Base-by-base conservation (phyloP, 2,329 filamentous ascomycete genomes). In the Rutstroemia sp. region DNA sequence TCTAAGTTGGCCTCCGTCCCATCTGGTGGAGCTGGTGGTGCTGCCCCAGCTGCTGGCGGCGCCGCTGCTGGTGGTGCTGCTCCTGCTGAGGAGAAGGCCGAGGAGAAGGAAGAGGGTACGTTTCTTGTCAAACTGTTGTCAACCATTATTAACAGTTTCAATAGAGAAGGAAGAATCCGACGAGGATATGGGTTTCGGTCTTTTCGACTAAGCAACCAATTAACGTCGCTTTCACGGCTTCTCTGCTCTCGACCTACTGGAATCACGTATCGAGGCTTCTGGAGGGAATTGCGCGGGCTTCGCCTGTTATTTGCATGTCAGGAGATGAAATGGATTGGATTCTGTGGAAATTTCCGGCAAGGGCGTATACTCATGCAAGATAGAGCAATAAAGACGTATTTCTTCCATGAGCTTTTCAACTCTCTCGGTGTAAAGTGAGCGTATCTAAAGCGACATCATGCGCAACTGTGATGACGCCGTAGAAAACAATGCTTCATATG, bases 1-100 rank as follows among this genome's bases (percentile, higher is more conserved):
- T 72, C 80, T 77, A 99, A 99, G 87, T 90, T 99, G 71, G 94
- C 94, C 70, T 96, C 92, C 77, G 92, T 99, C 73, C 92, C 94
- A 76, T 90, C 89, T 71, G 94, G 92, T 71, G 92, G 92, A 76
- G 82, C 79, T 72, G 90, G 84, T 73, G 88, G 81, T 76, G 88
- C 80, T 69, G 79, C 78, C 70, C 79, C 78, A 69, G 81, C 79
- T 72, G 87, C 77, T 72, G 88, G 78, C 69, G 88, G 78, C 69
- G 86, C 78, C 67, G 86, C 77, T 66, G 88, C 78, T 68, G 84
- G 77, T 68, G 83, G 76, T 66, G 85, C 78, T 67, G 84, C 81
- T 66, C 82, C 78, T 64, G 7, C 30, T 34, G 30, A 34, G 30
- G 76, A 75, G 62, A 77, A 82, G 66, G 81, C 80, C 72, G 83